Evolutionary conservation across 331 rosid genomes (phyloP), one percentile per base, ranked within the genome.

Genomic region (Quercus lobata): DNA sequence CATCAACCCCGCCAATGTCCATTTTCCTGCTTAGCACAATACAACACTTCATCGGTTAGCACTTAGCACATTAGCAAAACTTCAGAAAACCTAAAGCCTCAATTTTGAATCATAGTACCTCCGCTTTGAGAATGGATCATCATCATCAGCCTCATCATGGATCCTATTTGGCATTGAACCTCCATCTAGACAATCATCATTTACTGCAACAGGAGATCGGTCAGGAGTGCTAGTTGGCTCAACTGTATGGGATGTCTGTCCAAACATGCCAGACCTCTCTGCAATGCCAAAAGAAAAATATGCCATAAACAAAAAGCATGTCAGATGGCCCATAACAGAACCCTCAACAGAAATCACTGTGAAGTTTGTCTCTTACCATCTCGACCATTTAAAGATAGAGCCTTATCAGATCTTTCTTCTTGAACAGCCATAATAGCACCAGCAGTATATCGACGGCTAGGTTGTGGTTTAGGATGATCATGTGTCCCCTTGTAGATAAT

Each of bases 381-480:
- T 81, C 72, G 93, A 71, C 88, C 84, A 21, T 86, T 82, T 82
- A 90, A 76, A 84, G 91, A 74, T 70, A 83, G 88, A 81, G 86
- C 83, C 91, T 84, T 95, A 80, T 89, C 94, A 58, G 88, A 75
- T 82, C 90, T 84, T 76, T 90, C 96, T 78, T 90, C 97, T 69
- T 88, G 98, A 44, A 80, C 25, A 76, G 90, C 71, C 90, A 89
- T 71, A 72, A 85, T 35, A 75, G 86, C 71, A 83, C 94, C 86
- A 41, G 94, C 83, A 78, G 87, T 85, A 81, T 85, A 90, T 80
- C 97, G 90, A 61, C 96, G 88, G 83, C 92, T 93, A 41, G 98
- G 94, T 78, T 87, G 99, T 85, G 98, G 99, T 82, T 93, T 96
- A 76, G 99, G 97, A 84, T 96, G 99, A 88, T 93, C 97, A 82